Evolutionary conservation across 805 yeast species (phyloP).

Genomic region (Tetrapisispora nanseiensis): DNA sequence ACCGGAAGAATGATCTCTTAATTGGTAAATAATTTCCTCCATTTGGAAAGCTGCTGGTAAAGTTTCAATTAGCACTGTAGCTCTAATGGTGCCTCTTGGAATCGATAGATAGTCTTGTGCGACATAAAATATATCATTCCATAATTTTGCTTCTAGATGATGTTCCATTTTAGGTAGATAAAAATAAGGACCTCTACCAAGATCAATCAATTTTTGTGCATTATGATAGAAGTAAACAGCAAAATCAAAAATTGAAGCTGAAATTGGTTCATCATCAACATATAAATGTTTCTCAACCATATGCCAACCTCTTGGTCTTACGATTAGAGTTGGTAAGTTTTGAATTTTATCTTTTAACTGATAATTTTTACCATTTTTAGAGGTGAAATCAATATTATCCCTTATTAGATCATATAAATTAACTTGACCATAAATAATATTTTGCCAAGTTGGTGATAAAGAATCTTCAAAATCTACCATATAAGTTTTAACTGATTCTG

Average conservation of each 20-base stretch:
- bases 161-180: conserved; percentile 83
- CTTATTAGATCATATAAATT: conserved; percentile 70
- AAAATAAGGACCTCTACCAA: conserved; percentile 73
- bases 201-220: conserved; percentile 48
- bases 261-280: conserved; percentile 66
- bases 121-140: conserved; percentile 73
- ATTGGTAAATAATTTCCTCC: conserved; percentile 73
- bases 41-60: conserved; percentile 80
- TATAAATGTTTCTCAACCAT: conserved; percentile 62
- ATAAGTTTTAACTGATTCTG: conserved; percentile 63
- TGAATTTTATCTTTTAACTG: conserved; percentile 38
- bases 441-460: conserved; percentile 75
- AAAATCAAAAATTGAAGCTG: conserved; percentile 71
- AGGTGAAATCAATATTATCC: conserved; percentile 46
- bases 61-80: conserved; percentile 75
- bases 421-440: conserved; percentile 72
- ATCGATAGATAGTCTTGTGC: conserved; percentile 63
- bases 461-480: conserved; percentile 86
- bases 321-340: conserved; percentile 59
- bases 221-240: conserved; percentile 71
- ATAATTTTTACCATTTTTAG: conserved; percentile 35
- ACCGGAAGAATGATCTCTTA: conserved; percentile 70
- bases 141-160: conserved; percentile 69
- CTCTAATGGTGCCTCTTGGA: conserved; percentile 70
- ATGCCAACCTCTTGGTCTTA: conserved; percentile 87